A percentile compares a stretch with the other conserved stretches of the same genome.
Evolutionary conservation across 148 eudicot genomes (phyloP).

Genomic region (Tetragonia tetragonoides): DNA sequence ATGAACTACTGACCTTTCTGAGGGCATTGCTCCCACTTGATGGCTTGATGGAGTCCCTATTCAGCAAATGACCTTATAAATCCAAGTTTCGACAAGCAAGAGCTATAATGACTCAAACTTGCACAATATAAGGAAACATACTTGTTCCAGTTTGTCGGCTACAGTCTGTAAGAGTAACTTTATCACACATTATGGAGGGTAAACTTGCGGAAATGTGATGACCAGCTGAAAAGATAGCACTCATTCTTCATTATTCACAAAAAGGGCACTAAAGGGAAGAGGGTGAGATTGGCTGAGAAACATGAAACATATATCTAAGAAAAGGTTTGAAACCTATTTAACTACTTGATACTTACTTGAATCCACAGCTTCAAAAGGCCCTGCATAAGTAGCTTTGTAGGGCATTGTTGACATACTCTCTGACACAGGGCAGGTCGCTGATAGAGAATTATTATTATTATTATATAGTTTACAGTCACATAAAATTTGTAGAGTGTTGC

Average conservation of each 20-base stretch:
- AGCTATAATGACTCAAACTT: not conserved
- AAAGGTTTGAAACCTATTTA: not conserved
- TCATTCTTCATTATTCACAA: not conserved
- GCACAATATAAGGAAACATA: conserved; percentile 28
- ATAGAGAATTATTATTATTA: conserved; percentile 7
- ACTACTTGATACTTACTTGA: conserved; percentile 20
- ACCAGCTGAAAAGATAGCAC: conserved; percentile 19
- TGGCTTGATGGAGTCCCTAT: conserved; percentile 42
- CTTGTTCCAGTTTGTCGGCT: conserved; percentile 38
- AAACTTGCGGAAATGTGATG: conserved; percentile 16
- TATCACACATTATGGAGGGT: conserved; percentile 6
- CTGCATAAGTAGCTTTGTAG: conserved; percentile 20
- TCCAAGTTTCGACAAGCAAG: not conserved
- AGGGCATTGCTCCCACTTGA: conserved; percentile 22
- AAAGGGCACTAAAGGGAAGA: not conserved
- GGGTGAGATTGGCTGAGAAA: not conserved
- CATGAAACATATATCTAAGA: not conserved
- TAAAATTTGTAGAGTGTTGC: too few species aligned
- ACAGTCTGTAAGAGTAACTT: conserved; percentile 27
- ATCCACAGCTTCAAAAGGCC: conserved; percentile 17
- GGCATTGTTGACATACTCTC: conserved; percentile 16
- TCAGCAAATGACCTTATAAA: conserved; percentile 23
- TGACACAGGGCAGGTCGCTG: conserved; percentile 21
- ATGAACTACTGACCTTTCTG: conserved; percentile 27
- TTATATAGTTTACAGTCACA: too few species aligned